Evolutionary conservation across 306 rosid species (phyloP).

Genomic region (Corylus heterophylla): DNA sequence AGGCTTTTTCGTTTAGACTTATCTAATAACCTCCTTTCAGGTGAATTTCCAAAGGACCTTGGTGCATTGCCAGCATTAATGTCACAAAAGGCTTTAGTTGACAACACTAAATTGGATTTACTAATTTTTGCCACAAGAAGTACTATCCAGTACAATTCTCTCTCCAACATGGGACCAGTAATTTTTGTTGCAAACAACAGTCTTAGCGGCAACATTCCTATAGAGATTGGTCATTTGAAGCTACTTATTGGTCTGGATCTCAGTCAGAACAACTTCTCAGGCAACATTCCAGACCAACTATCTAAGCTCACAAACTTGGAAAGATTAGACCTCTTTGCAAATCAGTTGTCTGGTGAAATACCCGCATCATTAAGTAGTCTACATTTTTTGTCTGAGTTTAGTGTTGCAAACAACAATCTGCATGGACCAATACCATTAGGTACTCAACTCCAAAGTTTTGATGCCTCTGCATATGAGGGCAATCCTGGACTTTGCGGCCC

Average conservation of each 20-base stretch:
- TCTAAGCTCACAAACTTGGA: too few species aligned
- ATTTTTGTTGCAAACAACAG: not conserved
- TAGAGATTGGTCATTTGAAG: too few species aligned
- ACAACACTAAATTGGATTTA: not conserved
- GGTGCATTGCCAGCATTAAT: not conserved
- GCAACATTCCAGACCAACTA: too few species aligned
- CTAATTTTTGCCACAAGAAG: not conserved
- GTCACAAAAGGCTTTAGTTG: not conserved
- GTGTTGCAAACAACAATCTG: too few species aligned
- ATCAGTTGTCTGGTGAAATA: too few species aligned
- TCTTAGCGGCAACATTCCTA: not conserved
- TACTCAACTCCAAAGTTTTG: not conserved
- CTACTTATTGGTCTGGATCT: too few species aligned
- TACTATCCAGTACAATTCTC: not conserved
- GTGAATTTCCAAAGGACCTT: conserved; percentile 1
- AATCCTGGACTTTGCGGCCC: not conserved
- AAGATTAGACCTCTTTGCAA: too few species aligned
- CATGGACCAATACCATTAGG: not conserved
- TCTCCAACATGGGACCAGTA: not conserved
- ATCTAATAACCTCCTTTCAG: not conserved
- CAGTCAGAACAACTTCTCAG: too few species aligned
- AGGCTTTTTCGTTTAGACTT: not conserved
- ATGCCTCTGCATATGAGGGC: not conserved
- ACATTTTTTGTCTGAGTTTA: too few species aligned
- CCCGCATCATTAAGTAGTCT: too few species aligned